phyloP scores from a whole-genome alignment of 805 yeast genomes.

The Candida schatavii region DNA sequence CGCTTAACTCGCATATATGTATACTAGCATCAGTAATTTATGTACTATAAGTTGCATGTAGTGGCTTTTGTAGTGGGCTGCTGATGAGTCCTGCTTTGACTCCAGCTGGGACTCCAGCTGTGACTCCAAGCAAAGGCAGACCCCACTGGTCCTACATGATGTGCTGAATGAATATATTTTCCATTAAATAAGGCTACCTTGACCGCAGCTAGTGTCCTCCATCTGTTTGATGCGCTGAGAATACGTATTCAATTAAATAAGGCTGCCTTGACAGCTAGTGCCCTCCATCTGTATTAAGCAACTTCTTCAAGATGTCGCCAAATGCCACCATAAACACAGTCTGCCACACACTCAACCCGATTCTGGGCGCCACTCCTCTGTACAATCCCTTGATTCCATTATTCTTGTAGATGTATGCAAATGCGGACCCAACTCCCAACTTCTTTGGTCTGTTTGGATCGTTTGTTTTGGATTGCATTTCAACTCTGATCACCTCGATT shows the following conservation, averaged over 20 bases:
- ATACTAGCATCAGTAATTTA: no score
- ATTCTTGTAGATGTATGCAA: slow-evolving; percentile 75
- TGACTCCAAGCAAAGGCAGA: no score
- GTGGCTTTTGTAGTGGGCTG: no score
- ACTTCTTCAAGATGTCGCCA: slow-evolving; percentile 70
- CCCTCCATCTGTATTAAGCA: slow-evolving; percentile 40
- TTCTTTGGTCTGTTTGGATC: slow-evolving; percentile 97
- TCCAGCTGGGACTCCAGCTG: no score
- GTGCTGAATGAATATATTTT: no score
- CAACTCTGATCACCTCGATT: slow-evolving; percentile 95
- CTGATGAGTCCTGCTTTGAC: no score
- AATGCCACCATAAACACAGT: slow-evolving; percentile 98
- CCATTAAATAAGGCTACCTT: no score
- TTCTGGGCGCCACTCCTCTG: slow-evolving; percentile 95
- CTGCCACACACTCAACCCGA: slow-evolving; percentile 97
- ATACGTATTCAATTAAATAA: no score
- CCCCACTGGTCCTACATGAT: no score
- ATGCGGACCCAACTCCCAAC: slow-evolving; percentile 70
- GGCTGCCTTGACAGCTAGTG: no score
- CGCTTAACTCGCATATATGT: neutral
- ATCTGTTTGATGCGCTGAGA: neutral
- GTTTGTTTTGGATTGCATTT: slow-evolving; percentile 92
- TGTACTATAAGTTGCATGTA: no score
- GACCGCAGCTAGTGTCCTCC: no score
- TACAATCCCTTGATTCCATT: slow-evolving; percentile 90